phyloP scores from a whole-genome alignment of 2,329 filamentous ascomycete genomes.

The Colletotrichum sp. region DNA sequence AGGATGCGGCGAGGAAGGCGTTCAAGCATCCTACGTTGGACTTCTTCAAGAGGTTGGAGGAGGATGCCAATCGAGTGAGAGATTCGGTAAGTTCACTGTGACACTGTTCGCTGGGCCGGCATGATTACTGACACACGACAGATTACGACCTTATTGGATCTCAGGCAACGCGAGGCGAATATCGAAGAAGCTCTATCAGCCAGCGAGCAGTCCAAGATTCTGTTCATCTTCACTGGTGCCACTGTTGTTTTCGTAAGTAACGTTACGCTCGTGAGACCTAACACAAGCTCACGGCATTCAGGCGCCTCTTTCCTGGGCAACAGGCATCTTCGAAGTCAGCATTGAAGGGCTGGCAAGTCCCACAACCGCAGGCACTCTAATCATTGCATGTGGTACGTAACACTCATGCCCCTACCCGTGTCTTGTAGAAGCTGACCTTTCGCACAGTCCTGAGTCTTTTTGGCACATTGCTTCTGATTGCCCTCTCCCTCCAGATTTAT shows the following conservation, averaged over 20 bases:
- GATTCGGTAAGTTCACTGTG: constrained; percentile 1
- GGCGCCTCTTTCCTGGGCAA: constrained; percentile 20
- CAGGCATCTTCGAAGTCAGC: constrained; percentile 17
- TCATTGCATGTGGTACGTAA: constrained; percentile 13
- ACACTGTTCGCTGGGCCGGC: too few species aligned
- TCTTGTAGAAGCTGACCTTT: not conserved
- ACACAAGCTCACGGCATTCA: not conserved
- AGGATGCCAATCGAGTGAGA: constrained; percentile 20
- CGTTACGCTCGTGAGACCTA: too few species aligned
- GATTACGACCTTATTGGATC: constrained; percentile 22
- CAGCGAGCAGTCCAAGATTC: constrained; percentile 25
- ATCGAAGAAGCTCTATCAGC: constrained; percentile 24
- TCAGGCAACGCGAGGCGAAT: constrained; percentile 22
- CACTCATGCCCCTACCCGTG: too few species aligned
- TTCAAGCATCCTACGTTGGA: constrained; percentile 21
- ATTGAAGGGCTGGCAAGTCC: constrained; percentile 4
- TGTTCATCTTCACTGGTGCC: constrained; percentile 22
- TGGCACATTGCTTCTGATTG: constrained; percentile 15
- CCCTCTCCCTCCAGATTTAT: constrained; percentile 16
- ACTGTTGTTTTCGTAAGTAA: constrained; percentile 5
- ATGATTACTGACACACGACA: not conserved
- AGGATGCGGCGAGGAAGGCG: not conserved
- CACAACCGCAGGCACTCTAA: not conserved
- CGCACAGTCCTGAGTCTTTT: constrained; percentile 13
- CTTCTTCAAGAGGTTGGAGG: constrained; percentile 21